Conservation (phyloP, 177 flowering plant genomes). For the Telopea speciosissima region DNA sequence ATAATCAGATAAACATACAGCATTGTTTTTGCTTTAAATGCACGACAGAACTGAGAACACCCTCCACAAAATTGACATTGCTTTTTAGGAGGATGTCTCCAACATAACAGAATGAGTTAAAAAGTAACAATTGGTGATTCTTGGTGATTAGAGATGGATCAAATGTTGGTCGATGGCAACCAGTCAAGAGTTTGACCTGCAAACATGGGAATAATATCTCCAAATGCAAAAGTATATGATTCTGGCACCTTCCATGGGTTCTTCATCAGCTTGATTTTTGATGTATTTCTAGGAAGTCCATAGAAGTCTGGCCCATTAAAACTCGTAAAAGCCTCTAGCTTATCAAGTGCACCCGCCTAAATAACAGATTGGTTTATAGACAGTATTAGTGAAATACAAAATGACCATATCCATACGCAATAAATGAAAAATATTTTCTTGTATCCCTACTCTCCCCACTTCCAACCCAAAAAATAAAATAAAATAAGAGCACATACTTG, state of each 20-base stretch:
- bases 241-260: constrained; percentile 73
- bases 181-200: constrained; percentile 85
- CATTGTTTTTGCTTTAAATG: too few species aligned
- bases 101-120: too few species aligned
- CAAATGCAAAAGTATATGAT: constrained; percentile 47
- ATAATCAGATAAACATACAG: too few species aligned
- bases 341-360: constrained; percentile 91
- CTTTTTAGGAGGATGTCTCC: too few species aligned
- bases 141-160: not conserved
- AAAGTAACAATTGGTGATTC: too few species aligned
- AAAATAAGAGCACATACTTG: not conserved
- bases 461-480: too few species aligned
- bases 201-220: constrained; percentile 86
- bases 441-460: not conserved
- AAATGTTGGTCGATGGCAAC: constrained; percentile 33
- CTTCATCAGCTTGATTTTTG: constrained; percentile 59
- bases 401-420: not conserved
- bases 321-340: constrained; percentile 96
- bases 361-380: not conserved
- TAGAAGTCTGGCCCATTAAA: constrained; percentile 98
- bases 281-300: constrained; percentile 76
- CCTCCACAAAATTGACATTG: too few species aligned
- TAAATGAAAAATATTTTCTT: not conserved
- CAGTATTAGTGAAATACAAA: not conserved
- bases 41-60: too few species aligned